Evolutionary conservation across 106 monocot genomes (phyloP), one percentile per base, ranked within the genome.

Genomic region (Apostasia ramifera): DNA sequence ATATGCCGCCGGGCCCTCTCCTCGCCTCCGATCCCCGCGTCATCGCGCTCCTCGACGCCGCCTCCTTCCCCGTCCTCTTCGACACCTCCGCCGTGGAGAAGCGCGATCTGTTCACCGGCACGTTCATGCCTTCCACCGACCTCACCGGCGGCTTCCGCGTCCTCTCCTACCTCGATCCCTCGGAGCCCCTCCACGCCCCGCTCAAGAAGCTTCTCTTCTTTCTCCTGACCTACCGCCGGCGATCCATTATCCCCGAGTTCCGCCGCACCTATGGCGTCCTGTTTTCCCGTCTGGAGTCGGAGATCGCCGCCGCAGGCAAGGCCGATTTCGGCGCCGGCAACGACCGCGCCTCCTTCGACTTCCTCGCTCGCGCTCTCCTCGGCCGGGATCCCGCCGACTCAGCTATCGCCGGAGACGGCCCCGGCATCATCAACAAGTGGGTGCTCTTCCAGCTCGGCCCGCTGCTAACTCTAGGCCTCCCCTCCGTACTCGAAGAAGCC

Each of bases 21-120:
- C 39, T 95, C 70, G 73, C 91, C 71, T 5, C 72, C 7, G 82
- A 89, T 68, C 81, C 95, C 57, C 79, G 78, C 44, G 95, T 95
- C 63, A 57, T 95, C 66, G 89, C 86, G 55, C 78, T 95, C 58
- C 84, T 91, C 50, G 95, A 95, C 84, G 91, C 86, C 64, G 82
- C 80, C 48, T 66, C 70, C 54, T 95, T 95, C 80, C 88, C 91
- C 11, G 76, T 81, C 42, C 95, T 95, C 74, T 95, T 95, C 80
- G 95, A 95, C 74, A 81, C 76, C 37, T 68, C 63, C 55, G 82
- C 86, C n/a, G 95, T 95, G 59, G 91, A 95, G 48, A 95, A 95
- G 80, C 81, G 77, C 39, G 89, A 92, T 63, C 68, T 95, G 47
- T 95, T 95, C 84, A 92, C 91, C 41, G 95, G 95, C 63, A 95